Evolutionary conservation across 306 rosid species (phyloP), one percentile per base, ranked within the genome.

Genomic region (Sphenostylis stenocarpa): DNA sequence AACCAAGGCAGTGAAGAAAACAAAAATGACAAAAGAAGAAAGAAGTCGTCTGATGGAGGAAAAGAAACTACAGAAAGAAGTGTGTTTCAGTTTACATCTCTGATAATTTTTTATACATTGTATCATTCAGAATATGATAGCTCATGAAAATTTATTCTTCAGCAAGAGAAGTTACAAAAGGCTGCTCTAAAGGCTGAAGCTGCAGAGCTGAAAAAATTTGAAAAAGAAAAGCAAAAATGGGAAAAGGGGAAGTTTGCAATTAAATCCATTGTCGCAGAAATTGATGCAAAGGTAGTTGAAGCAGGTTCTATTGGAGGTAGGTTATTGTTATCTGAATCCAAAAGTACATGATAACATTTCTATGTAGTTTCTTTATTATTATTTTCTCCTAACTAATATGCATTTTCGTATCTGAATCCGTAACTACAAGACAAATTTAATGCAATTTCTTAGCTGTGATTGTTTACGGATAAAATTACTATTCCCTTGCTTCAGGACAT

Each of bases 161-260:
- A 94, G 98, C 91, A 91, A 89, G 96, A 92, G 76, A 94, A 89
- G 88, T 79, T 90, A 84, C 85, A 79, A 65, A 90, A 85, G 78
- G 96, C 81, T 73, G 95, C 93, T 66, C 85, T 89, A 68, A 94
- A 94, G 89, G 93, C 91, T 74, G 97, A 94, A 85, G 92, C 88
- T 29, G 95, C 93, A 56, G 92, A 90, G 61, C 65, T 86, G 87
- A 94, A 85, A 80, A 94, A 85, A 77, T 16, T 85, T 29, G 88
- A 92, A 85, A 94, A 89, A 83, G 98, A 94, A 86, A 88, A 66
- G 90, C 88, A 86, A 73, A 92, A 83, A 84, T 92, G 95, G 97
- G 97, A 89, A 73, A 94, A 89, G 26, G 97, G 97, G 77, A 94
- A 94, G 86, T 77, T 86, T 73, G 97, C 98, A 14, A 24, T 85